Conservation (phyloP, 768 basidiomycete genomes). For the Tricholomella constricta region DNA sequence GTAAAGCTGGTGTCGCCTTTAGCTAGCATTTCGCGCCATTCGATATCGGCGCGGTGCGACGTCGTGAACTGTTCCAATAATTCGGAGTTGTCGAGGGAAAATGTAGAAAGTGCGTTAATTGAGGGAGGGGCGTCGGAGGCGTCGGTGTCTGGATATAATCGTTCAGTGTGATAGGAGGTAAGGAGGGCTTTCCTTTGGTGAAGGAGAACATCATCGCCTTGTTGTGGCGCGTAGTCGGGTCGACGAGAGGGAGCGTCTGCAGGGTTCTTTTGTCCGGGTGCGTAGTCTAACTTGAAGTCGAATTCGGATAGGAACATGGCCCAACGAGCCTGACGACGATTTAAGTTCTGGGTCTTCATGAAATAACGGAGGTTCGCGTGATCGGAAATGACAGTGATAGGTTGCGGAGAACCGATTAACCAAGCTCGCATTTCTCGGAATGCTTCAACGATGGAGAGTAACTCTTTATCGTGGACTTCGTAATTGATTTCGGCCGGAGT, state of each 20-base stretch:
- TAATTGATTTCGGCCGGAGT: slow-evolving; percentile 48
- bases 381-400: slow-evolving; percentile 28
- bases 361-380: slow-evolving; percentile 51
- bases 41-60: slow-evolving; percentile 6
- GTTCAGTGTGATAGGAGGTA: too few species aligned
- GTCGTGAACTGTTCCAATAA: slow-evolving; percentile 27
- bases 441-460: slow-evolving; percentile 46
- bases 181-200: too few species aligned
- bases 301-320: slow-evolving; percentile 42
- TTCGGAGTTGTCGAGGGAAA: too few species aligned
- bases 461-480: slow-evolving; percentile 51
- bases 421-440: slow-evolving; percentile 36
- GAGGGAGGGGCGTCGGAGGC: too few species aligned
- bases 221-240: slow-evolving; percentile 32
- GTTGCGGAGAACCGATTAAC: slow-evolving; percentile 27
- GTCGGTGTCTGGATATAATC: too few species aligned
- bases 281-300: slow-evolving; percentile 33
- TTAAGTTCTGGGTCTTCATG: slow-evolving; percentile 38
- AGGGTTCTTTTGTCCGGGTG: slow-evolving; percentile 29
- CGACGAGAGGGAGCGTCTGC: slow-evolving; percentile 33
- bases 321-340: slow-evolving; percentile 50
- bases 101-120: slow-evolving; percentile 17
- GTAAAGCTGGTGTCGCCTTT: slow-evolving; percentile 18
- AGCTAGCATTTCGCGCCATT: slow-evolving; percentile 28
- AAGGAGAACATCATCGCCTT: too few species aligned